Evolutionary conservation across 257 asterid genomes (phyloP), one percentile per base, ranked within the genome.

Genomic region (Solanum pinnatisectum): DNA sequence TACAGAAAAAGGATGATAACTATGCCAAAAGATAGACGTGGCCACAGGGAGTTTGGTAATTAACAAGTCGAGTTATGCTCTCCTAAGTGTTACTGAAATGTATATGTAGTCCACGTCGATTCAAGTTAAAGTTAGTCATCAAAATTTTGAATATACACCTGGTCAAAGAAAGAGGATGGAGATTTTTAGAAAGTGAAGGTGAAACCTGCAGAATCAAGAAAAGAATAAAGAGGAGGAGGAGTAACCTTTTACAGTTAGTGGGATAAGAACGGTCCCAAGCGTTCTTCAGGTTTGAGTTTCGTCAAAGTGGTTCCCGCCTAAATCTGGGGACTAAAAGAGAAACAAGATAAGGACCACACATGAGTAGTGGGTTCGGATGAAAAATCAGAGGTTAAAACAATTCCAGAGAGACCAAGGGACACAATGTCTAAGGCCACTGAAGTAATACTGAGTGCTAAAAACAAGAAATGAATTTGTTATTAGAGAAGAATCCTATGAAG

Each of bases 201-300:
- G 84, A 90, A 82, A 89, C 84, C 84, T 84, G 93, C 92, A 90
- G 91, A 91, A 90, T 83, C 95, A 87, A 87, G 93, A 89, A 92
- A 90, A 74, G 82, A 90, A 76, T 88, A 90, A 76, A 89, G 86
- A 83, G 87, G 90, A 79, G 89, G 87, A 87, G 88, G 86, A 85
- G 91, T 87, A 88, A 91, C 98, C 93, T 94, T 92, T 94, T 87
- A 89, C 88, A 91, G 90, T 91, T 90, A 86, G 90, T 82, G 98
- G 90, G 95, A 89, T 40, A 92, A 90, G 96, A 79, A 71, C 70
- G 77, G 95, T 93, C 96, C 94, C 97, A 91, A 87, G 91, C 92
- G 78, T 88, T 87, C 92, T 89, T 90, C 92, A 88, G 88, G 89
- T 88, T 89, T 92, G 93, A 91, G 91, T 90, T 91, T 89, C 85